Conservation (phyloP, 1,284 basidiomycete genomes). For the Laetiporus sulphureus region DNA sequence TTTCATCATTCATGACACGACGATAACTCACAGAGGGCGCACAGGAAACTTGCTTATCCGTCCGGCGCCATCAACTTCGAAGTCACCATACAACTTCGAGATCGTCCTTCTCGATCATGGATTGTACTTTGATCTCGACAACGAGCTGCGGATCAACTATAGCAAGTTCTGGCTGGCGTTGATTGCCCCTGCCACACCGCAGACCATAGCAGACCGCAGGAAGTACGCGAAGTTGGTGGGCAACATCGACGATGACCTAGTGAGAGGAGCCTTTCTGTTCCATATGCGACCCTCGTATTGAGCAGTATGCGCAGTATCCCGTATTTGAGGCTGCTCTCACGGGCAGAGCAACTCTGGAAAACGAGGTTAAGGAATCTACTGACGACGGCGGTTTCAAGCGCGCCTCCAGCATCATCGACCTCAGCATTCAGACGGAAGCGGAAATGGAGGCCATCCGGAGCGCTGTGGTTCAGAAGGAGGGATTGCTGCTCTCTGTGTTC, state of each 20-base stretch:
- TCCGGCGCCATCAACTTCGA: slow-evolving; percentile 53
- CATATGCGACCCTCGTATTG: not conserved
- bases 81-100: slow-evolving; percentile 90
- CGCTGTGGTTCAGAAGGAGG: slow-evolving; percentile 77
- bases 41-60: slow-evolving; percentile 91
- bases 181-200: slow-evolving; percentile 63
- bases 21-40: no score
- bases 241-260: slow-evolving; percentile 83
- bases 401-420: slow-evolving; percentile 71
- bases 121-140: slow-evolving; percentile 85
- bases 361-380: slow-evolving; percentile 39
- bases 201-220: slow-evolving; percentile 59
- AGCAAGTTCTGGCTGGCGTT: slow-evolving; percentile 83
- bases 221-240: slow-evolving; percentile 87
- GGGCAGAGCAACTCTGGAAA: slow-evolving; percentile 59
- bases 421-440: slow-evolving; percentile 57
- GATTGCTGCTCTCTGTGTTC: slow-evolving; percentile 77
- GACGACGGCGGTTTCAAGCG: slow-evolving; percentile 36
- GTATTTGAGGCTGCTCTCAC: slow-evolving; percentile 88
- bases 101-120: slow-evolving; percentile 91
- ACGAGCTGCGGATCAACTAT: slow-evolving; percentile 73
- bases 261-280: slow-evolving; percentile 29
- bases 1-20: no score
- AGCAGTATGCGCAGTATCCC: slow-evolving; percentile 47
- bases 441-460: slow-evolving; percentile 76